Base-by-base conservation (phyloP, 345 rosid species). In the Eucalyptus curtisii region DNA sequence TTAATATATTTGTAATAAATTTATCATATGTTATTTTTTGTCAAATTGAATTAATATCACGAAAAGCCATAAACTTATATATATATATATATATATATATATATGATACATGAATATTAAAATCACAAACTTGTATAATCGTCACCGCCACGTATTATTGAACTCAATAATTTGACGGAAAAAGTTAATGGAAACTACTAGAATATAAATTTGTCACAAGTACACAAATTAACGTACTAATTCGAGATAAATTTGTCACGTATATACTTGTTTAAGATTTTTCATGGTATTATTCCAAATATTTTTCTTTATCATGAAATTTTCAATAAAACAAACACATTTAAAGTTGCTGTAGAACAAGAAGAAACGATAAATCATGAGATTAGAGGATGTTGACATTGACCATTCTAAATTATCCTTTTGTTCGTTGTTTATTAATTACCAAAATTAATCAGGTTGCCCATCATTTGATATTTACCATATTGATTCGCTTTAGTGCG, bases 91-190 rank as follows among this genome's bases (percentile, higher is more conserved):
- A n/a, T n/a, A n/a, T n/a, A n/a, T 40, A 42, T 42, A 52, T 52
- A 52, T 19, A 19, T 48, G 49, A 48, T 48, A 48, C 13, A 48
- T 48, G 15, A 48, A 48, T 0, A 13, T 48, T 48, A 48, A 48
- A 48, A 48, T 20, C 57, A 0, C 5, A 20, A 52, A 4, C 2
- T 52, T 52, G 4, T 20, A 19, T 52, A 52, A 0, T 2, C 2
- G 0, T 8, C 0, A 52, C 3, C 19, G 9, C 0, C 4, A 19
- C 0, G 10, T 19, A 1, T 52, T 1, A 52, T 52, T 7, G 1
- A 52, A 52, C 10, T 52, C 6, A 52, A 2, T 2, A 52, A 52
- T 52, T 7, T 52, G 4, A 19, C 1, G 2, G 24, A 52, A 52
- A 52, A 52, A 3, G 2, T 19, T 52, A 19, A 52, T 1, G 0